Percentiles rank a stretch among this genome's conserved stretches.
phyloP scores from a whole-genome alignment of 495 filamentous ascomycete species.

The Astrothelium subdiscretum region DNA sequence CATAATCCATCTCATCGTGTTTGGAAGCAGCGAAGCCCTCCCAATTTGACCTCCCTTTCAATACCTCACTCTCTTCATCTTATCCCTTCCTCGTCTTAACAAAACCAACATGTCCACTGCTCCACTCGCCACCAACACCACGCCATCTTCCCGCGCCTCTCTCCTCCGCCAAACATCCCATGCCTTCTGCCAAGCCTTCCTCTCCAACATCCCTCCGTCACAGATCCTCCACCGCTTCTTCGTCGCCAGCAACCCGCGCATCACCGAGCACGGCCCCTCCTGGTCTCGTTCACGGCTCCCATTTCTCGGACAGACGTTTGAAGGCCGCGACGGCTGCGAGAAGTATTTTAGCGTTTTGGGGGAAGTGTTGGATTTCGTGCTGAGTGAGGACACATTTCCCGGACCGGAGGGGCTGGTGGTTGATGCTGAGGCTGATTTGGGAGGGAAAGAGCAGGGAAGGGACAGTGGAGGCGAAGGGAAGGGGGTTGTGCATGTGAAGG shows the following conservation, averaged over 20 bases:
- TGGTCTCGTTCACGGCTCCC: slow-evolving; percentile 27
- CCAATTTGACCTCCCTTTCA: too few relatives aligned
- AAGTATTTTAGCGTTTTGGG: slow-evolving; percentile 26
- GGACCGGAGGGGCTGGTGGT: slow-evolving; percentile 22
- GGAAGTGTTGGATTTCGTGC: slow-evolving; percentile 24
- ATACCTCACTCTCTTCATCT: too few relatives aligned
- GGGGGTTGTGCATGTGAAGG: slow-evolving; percentile 25
- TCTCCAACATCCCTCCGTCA: slow-evolving; percentile 10
- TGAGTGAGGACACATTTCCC: slow-evolving; percentile 23
- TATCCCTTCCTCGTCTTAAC: too few relatives aligned
- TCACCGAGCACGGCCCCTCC: slow-evolving; percentile 30
- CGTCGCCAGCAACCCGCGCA: slow-evolving; percentile 15
- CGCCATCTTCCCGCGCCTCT: neutral
- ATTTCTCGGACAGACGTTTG: slow-evolving; percentile 27
- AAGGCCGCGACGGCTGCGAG: slow-evolving; percentile 21
- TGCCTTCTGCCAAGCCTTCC: slow-evolving; percentile 24
- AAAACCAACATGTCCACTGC: neutral
- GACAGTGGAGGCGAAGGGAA: too few relatives aligned
- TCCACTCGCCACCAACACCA: neutral
- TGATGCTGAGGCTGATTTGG: slow-evolving; percentile 14
- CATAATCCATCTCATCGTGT: too few relatives aligned
- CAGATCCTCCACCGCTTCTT: slow-evolving; percentile 22
- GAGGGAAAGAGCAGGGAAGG: neutral
- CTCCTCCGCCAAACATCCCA: slow-evolving; percentile 6
- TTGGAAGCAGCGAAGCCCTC: too few relatives aligned